Conservation (phyloP, 116 monocot genomes). For the Zostera marina region DNA sequence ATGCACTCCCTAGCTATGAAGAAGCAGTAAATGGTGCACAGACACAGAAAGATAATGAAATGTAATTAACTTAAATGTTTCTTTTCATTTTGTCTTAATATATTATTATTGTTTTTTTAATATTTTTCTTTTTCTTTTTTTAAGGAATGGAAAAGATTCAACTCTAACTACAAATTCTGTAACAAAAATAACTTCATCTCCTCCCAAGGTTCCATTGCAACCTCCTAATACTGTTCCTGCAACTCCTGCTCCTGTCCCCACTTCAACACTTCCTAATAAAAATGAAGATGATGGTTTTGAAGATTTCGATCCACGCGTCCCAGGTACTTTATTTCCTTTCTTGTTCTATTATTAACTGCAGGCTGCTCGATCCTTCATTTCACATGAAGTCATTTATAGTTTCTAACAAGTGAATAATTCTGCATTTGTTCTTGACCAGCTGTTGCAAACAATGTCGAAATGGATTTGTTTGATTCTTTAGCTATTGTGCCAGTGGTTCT, state of each 20-base stretch:
- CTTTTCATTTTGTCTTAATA: not conserved
- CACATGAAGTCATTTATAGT: not conserved
- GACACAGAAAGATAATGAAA: slow-evolving; percentile 26
- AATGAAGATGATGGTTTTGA: slow-evolving; percentile 40
- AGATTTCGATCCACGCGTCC: slow-evolving; percentile 90
- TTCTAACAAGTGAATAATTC: not conserved
- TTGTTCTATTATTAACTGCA: not conserved
- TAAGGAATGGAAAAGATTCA: slow-evolving; percentile 30
- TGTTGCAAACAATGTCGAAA: slow-evolving; percentile 23
- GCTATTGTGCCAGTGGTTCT: slow-evolving; percentile 47
- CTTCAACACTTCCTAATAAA: slow-evolving; percentile 1
- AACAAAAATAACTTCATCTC: slow-evolving; percentile 23
- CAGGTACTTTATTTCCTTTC: slow-evolving; percentile 28
- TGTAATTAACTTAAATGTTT: slow-evolving; percentile 20
- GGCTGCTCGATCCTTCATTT: not conserved
- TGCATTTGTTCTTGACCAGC: slow-evolving; percentile 5
- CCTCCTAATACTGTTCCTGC: not conserved
- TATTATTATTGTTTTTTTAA: not conserved
- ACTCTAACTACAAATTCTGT: slow-evolving; percentile 10
- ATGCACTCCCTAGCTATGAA: slow-evolving; percentile 75
- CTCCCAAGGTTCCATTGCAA: slow-evolving; percentile 17
- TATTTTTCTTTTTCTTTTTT: not conserved
- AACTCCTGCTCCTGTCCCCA: slow-evolving; percentile 7
- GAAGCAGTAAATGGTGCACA: slow-evolving; percentile 30
- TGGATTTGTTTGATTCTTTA: slow-evolving; percentile 52